These are phyloP conservation scores for Coprinopsis strossmayeri DNA, from an alignment of 768 basidiomycete genomes.

Conservation along the genomic window DNA sequence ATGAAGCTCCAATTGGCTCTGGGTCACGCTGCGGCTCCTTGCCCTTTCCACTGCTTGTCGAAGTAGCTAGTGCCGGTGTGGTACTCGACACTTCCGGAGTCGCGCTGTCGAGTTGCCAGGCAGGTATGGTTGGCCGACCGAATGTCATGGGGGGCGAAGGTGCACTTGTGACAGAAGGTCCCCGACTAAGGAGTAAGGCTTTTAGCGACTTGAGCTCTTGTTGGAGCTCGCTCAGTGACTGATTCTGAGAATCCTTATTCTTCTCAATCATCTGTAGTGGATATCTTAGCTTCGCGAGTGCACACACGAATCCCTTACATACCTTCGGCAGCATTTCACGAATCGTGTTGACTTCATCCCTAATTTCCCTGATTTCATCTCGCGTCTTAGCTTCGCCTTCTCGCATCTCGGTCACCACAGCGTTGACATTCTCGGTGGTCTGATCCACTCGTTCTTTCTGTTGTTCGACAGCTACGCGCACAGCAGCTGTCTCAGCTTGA, in stretches of 20 bases:
- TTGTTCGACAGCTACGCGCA: slow-evolving; percentile 67
- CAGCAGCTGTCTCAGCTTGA: slow-evolving; percentile 66
- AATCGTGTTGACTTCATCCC: slow-evolving; percentile 85
- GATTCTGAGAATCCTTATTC: slow-evolving; percentile 78
- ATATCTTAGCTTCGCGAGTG: slow-evolving; percentile 1
- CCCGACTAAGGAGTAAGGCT: slow-evolving; percentile 74
- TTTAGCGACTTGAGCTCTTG: slow-evolving; percentile 94
- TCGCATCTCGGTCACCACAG: slow-evolving; percentile 66
- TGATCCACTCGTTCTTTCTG: slow-evolving; percentile 69
- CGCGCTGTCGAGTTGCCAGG: slow-evolving; percentile 75
- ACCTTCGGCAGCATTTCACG: slow-evolving; percentile 94
- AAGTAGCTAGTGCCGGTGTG: slow-evolving; percentile 6
- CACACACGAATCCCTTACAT: slow-evolving; percentile 12
- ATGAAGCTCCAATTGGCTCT: neutral
- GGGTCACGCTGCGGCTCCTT: slow-evolving; percentile 39
- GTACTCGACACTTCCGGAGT: slow-evolving; percentile 15
- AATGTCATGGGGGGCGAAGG: slow-evolving; percentile 47
- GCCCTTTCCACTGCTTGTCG: slow-evolving; percentile 44
- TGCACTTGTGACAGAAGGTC: slow-evolving; percentile 42
- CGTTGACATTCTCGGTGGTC: slow-evolving; percentile 66
- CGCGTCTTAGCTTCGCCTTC: slow-evolving; percentile 73
- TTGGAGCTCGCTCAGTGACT: slow-evolving; percentile 81
- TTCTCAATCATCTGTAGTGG: slow-evolving; percentile 83
- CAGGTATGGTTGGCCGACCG: slow-evolving; percentile 72
- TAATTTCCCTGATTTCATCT: slow-evolving; percentile 87